Conservation (phyloP, 1,139 yeast species). For the Lizanozyma gosingica region DNA sequence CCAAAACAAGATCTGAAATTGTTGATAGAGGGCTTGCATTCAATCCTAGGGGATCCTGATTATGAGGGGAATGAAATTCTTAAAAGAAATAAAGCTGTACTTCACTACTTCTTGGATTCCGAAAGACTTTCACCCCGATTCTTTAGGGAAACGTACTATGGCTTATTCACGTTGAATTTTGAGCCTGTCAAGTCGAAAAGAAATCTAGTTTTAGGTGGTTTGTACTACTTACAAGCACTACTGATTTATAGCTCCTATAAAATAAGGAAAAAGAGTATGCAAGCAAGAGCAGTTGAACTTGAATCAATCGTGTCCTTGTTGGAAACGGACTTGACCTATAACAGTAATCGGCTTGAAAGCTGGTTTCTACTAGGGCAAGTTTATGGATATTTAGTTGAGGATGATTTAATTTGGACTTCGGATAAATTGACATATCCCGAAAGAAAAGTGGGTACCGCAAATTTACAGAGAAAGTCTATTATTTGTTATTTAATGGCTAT, state of each 20-base stretch:
- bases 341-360: constrained; percentile 64
- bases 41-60: constrained; percentile 64
- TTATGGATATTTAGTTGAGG: constrained; percentile 73
- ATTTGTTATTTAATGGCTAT: constrained; percentile 73
- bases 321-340: constrained; percentile 56
- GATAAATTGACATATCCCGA: constrained; percentile 67
- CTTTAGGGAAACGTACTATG: constrained; percentile 52
- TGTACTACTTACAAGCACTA: constrained; percentile 68
- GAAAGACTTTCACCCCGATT: constrained; percentile 39
- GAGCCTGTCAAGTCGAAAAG: constrained; percentile 9
- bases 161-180: constrained; percentile 36
- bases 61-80: constrained; percentile 25
- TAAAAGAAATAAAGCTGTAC: constrained; percentile 29
- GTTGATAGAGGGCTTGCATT: constrained; percentile 64
- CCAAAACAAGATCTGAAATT: constrained; percentile 65
- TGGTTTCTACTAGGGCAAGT: constrained; percentile 86
- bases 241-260: constrained; percentile 59
- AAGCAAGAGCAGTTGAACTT: constrained; percentile 72
- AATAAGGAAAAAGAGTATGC: constrained; percentile 63
- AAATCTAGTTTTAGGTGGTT: constrained; percentile 35
- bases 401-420: constrained; percentile 84
- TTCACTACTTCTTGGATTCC: constrained; percentile 46
- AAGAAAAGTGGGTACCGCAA: constrained; percentile 53
- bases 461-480: constrained; percentile 60
- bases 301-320: constrained; percentile 64